Base-by-base conservation (phyloP, 768 basidiomycete genomes). In the Mrakia blollopis region DNA sequence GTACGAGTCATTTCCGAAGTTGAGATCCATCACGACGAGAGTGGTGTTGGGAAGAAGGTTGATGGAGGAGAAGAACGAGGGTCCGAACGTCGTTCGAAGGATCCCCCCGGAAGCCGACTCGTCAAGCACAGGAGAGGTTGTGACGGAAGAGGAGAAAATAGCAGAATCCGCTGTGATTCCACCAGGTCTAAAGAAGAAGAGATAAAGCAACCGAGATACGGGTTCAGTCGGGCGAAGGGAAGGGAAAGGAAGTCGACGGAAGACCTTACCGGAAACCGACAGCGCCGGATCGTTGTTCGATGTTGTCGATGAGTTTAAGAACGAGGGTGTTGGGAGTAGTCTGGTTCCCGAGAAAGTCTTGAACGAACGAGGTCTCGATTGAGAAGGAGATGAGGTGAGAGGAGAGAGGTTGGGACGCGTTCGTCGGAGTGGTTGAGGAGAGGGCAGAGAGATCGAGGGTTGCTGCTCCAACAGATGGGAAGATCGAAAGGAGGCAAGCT, bases 1-100 rank as follows among this genome's bases (percentile, higher is more conserved):
- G 52, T 82, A 79, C 23, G 83, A 80, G 74, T 82, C 75, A 62
- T 84, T 84, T 1, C 82, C 83, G 16, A 84, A 79, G 78, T 84
- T 84, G 47, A 83, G 81, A 32, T 78, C 79, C n/a, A 80, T 77
- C 10, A 83, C 80, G 72, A 82, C 80, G 47, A 74, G 50, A 13
- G 83, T 79, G 0, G 80, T 75, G 35, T 80, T 76, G 2, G 81
- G 81, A 65, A 84, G 80, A 7, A 81, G 80, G 6, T 75, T 77
- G 39, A 83, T 73, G 44, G 81, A 80, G 47, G 82, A 80, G 72
- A 82, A 83, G 69, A 79, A 80, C 5, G 71, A 80, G 2, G 82
- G 81, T 2, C 83, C 83, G 50, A 80, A 83, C n/a, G 79, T 81
- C 10, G 83, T 80, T 0, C 80, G 77, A 69, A 82, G 82, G 21